phyloP scores from a whole-genome alignment of 257 asterid genomes.

The Solanum sitiens region DNA sequence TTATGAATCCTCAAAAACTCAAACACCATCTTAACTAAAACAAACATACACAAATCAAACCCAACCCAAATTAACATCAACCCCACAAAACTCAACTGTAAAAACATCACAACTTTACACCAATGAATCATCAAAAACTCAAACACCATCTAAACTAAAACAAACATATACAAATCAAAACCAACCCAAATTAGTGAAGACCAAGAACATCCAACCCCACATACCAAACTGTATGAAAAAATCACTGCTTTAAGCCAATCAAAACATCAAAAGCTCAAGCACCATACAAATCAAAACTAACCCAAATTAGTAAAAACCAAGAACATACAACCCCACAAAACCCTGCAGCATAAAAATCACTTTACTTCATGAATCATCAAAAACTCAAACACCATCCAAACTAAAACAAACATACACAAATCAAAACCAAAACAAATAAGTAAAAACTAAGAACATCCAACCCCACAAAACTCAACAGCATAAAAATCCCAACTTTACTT shows the following conservation, averaged over 20 bases:
- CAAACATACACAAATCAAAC: not conserved
- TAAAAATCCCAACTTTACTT: no score
- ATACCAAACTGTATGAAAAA: not conserved
- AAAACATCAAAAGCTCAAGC: not conserved
- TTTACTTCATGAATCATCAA: no score
- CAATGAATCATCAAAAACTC: not conserved
- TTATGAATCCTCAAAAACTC: not conserved
- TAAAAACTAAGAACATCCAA: no score
- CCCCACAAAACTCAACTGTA: not conserved
- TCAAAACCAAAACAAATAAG: no score
- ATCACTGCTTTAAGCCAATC: not conserved
- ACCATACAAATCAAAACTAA: no score
- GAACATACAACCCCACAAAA: no score
- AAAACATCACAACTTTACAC: not conserved
- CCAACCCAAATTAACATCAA: not conserved
- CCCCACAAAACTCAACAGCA: no score
- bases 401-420: no score
- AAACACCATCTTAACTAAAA: not conserved
- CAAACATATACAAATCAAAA: not conserved
- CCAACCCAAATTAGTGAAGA: not conserved
- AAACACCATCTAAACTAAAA: not conserved
- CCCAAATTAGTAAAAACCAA: not conserved
- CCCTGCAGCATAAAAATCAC: no score
- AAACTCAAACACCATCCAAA: no score
- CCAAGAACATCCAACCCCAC: not conserved